These are phyloP conservation scores for Fusarium buharicum DNA, from an alignment of 2,329 filamentous ascomycete species.

Conservation along the genomic window DNA sequence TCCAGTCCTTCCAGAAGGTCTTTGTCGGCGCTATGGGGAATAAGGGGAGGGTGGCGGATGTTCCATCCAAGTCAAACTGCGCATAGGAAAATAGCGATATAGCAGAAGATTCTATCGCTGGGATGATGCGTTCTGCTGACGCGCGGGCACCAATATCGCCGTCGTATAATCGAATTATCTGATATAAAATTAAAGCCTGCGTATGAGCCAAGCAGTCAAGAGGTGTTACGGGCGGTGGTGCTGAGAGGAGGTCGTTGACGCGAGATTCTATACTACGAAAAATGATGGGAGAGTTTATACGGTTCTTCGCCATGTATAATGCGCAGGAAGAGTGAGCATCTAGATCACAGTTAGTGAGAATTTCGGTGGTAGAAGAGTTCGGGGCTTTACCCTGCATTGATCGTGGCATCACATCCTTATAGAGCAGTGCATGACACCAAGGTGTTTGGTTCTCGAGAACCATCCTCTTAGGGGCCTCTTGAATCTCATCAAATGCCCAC, in stretches of 20 bases:
- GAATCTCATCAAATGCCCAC: slow-evolving; percentile 62
- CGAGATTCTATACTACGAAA: slow-evolving; percentile 59
- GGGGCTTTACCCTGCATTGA: slow-evolving; percentile 58
- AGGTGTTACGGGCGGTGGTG: slow-evolving; percentile 46
- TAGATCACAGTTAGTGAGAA: slow-evolving; percentile 38
- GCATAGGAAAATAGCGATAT: slow-evolving; percentile 49
- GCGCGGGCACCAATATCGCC: slow-evolving; percentile 57
- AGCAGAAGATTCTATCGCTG: slow-evolving; percentile 49
- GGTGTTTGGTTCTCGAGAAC: slow-evolving; percentile 60
- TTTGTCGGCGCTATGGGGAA: slow-evolving; percentile 54
- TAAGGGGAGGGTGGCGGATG: slow-evolving; percentile 40
- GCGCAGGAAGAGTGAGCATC: slow-evolving; percentile 65
- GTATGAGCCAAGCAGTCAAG: slow-evolving; percentile 53
- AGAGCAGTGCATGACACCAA: slow-evolving; percentile 65
- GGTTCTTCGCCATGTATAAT: slow-evolving; percentile 62
- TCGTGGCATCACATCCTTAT: slow-evolving; percentile 61
- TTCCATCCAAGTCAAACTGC: slow-evolving; percentile 45
- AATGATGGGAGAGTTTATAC: slow-evolving; percentile 59
- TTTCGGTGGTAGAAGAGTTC: neutral
- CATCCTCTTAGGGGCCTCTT: slow-evolving; percentile 60
- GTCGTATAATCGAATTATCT: slow-evolving; percentile 62
- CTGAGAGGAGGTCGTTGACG: slow-evolving; percentile 55
- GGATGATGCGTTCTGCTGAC: slow-evolving; percentile 51
- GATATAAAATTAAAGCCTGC: slow-evolving; percentile 62
- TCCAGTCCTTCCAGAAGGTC: slow-evolving; percentile 62